Base-by-base conservation (phyloP, 768 basidiomycete species). In the Phaeolepiota aurea region DNA sequence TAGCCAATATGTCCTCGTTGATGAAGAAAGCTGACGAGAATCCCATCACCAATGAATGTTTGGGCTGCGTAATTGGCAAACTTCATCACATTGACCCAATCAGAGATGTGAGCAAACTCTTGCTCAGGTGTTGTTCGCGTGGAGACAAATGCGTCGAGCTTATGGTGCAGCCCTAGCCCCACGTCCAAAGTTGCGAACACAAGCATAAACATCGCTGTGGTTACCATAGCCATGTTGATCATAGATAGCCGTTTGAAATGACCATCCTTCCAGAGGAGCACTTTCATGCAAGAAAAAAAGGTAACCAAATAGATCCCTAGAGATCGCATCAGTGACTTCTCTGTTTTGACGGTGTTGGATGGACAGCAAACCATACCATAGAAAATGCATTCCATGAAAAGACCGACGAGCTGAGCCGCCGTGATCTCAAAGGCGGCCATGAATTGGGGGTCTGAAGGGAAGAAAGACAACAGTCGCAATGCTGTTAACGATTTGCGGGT, bases 61-160 rank as follows among this genome's bases (percentile, higher is more conserved):
- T 59, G 58, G 1, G 37, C 50, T 32, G 49, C 51, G 38, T 54
- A 58, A 32, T 50, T 41, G n/a, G 47, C 53, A 19, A 51, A 50
- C 45, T 56, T 54, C 57, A 61, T 52, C 35, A 58, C 51, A 28
- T 54, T 54, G 15, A 58, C 45, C 54, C 51, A 52, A 21, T 54
- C 37, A 1, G 48, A 40, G 10, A 57, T 55, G 32, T 53, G 25
- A 9, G 42, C 35, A 31, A 61, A 54, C n/a, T 35, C 40, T 39
- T 50, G 47, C n/a, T 33, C 52, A 3, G 58, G 45, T 14, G 49
- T 48, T 7, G 7, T n/a, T 7, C n/a, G 7, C 30, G 48, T 54
- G 14, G 37, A 50, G 10, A 61, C 50, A 41, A 61, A 61, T 1
- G 58, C 57, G 14, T 54, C 48, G n/a, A 61, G 41, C 35, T 56